These are phyloP conservation scores for Corymbia citriodora DNA, from an alignment of 441 rosid species.

Conservation along the genomic window DNA sequence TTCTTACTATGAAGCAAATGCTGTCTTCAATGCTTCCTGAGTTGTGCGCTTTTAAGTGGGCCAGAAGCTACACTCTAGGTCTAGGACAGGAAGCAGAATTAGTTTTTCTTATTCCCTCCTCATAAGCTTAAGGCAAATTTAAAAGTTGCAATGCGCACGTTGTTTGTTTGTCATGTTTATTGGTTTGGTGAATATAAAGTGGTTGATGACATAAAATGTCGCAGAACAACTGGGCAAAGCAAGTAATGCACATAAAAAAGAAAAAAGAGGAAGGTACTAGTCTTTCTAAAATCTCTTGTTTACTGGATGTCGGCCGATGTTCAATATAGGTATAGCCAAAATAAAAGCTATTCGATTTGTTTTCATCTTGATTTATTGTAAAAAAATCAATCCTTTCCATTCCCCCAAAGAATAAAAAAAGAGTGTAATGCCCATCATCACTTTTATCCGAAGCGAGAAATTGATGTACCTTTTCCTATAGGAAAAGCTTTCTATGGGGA, in stretches of 20 bases:
- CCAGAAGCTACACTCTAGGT: background rate
- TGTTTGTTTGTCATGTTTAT: background rate
- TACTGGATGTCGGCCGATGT: background rate
- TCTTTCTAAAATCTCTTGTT: background rate
- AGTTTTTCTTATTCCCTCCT: background rate
- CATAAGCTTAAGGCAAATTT: background rate
- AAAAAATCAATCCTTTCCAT: background rate
- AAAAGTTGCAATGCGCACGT: background rate
- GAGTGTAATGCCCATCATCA: background rate
- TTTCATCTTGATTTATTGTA: background rate
- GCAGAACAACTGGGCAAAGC: background rate
- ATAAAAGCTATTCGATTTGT: too few species aligned
- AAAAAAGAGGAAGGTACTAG: background rate
- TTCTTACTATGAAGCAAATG: background rate
- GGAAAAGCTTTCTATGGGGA: background rate
- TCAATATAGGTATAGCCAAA: background rate
- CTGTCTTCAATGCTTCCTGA: background rate
- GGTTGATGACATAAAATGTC: background rate
- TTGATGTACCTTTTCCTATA: background rate
- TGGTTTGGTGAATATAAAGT: background rate
- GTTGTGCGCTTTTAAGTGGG: background rate
- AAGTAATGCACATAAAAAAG: background rate
- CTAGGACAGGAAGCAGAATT: background rate
- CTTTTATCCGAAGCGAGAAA: background rate
- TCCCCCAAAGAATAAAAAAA: background rate